Percentiles rank a stretch among this genome's conserved stretches.
Evolutionary conservation across 192 early-diverging fungal species (phyloP).

Genomic region (Coemansia sp.): DNA sequence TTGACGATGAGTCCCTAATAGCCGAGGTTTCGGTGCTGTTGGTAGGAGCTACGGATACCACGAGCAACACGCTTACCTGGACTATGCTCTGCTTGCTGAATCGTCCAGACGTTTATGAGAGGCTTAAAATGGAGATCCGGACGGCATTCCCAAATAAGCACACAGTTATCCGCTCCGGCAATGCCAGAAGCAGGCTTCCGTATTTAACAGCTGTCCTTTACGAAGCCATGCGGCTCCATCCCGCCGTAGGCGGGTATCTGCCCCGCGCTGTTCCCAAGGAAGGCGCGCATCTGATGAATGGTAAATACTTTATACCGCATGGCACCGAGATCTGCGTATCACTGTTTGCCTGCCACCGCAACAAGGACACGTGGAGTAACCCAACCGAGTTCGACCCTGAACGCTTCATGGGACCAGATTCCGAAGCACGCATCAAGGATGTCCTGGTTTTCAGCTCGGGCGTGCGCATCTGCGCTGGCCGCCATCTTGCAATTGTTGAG

Average conservation of each 20-base stretch:
- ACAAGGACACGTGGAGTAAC: conserved; percentile 14
- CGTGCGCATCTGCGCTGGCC: conserved; percentile 41
- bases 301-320: too few species aligned
- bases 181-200: conserved; percentile 23
- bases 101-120: conserved; percentile 13
- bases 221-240: conserved; percentile 46
- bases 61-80: conserved; percentile 50
- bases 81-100: too few species aligned
- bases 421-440: conserved; percentile 8
- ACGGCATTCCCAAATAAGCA: conserved; percentile 12
- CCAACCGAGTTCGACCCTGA: conserved; percentile 34
- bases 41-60: conserved; percentile 47
- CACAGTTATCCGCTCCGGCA: conserved; percentile 20
- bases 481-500: conserved; percentile 44
- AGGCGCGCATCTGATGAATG: too few species aligned
- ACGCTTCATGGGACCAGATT: conserved; percentile 37
- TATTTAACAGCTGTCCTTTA: conserved; percentile 48
- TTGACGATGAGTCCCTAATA: conserved; percentile 11
- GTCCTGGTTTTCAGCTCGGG: conserved; percentile 40
- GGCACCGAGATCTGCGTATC: too few species aligned
- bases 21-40: conserved; percentile 11
- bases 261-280: too few species aligned
- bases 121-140: conserved; percentile 31
- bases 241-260: conserved; percentile 24
- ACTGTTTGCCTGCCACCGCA: conserved; percentile 32